Evolutionary conservation across 2,329 filamentous ascomycete species (phyloP), one percentile per base, ranked within the genome.

Genomic region (Colletotrichum karsti): DNA sequence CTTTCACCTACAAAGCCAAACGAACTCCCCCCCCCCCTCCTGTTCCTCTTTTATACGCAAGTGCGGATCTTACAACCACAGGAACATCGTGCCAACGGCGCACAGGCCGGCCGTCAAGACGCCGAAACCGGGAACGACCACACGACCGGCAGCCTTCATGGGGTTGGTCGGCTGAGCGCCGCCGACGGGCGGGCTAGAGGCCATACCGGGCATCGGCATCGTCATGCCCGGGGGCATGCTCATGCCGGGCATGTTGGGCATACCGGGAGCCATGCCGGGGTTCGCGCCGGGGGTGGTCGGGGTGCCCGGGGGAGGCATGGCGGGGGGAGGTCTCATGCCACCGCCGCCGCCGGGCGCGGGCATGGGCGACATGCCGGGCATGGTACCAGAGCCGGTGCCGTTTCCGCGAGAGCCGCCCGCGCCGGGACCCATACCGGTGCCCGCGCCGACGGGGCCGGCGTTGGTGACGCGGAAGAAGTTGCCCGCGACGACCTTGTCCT

Each of bases 401-500:
- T 64, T 68, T 15, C 39, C 58, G 15, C 41, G 26, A 7, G 48
- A 22, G 7, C 63, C 63, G 37, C 63, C 57, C 4, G 55, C 22
- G 24, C 24, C 46, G 15, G 46, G 41, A 18, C 62, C 62, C 22
- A 37, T 46, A 3, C 68, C 67, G 53, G 61, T 42, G 4, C 69
- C 69, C 20, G 60, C 67, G 24, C 67, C 57, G 8, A 70, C 55
- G 37, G 69, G 69, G 6, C 69, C 78, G 7, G 76, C 67, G 69
- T 81, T 81, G 6, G 79, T 78, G 33, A 81, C 80, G 67, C 78
- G 79, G 71, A 76, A 82, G 63, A 74, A 82, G 61, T 79, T 79
- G 15, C 77, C 79, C 1, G 79, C 79, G 5, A 81, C 76, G 2
- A 81, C 76, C 51, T 72, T 72, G 56, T 69, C 71, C 42, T 70